A percentile compares a stretch with the other conserved stretches of the same genome.
Evolutionary conservation across 2,329 filamentous ascomycete genomes (phyloP).

Genomic region (Zymoseptoria ardabiliae): DNA sequence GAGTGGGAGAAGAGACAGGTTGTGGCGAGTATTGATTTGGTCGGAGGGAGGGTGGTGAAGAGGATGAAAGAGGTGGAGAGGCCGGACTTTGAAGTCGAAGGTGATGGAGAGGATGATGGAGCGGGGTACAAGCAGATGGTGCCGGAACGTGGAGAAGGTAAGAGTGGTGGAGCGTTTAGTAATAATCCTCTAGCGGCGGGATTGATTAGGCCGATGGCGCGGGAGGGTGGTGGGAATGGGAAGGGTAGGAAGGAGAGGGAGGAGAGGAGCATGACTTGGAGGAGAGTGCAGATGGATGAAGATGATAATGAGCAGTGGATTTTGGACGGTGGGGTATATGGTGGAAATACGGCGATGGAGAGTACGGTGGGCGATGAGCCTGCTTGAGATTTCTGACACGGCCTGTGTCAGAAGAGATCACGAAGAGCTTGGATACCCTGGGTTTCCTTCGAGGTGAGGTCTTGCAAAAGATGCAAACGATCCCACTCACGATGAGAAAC

Average conservation of each 20-base stretch:
- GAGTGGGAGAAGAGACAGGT: slow-evolving; percentile 85
- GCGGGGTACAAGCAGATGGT: slow-evolving; percentile 20
- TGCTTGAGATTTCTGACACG: neutral
- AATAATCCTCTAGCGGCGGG: slow-evolving; percentile 60
- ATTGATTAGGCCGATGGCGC: slow-evolving; percentile 56
- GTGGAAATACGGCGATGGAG: slow-evolving; percentile 12
- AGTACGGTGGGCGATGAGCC: neutral
- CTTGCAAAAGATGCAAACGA: too few species aligned
- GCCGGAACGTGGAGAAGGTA: slow-evolving; percentile 19
- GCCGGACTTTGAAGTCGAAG: slow-evolving; percentile 43
- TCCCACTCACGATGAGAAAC: too few species aligned
- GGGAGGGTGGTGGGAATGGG: slow-evolving; percentile 47
- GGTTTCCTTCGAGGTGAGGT: too few species aligned
- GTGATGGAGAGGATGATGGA: slow-evolving; percentile 33
- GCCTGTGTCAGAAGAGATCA: too few species aligned
- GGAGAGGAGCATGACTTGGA: slow-evolving; percentile 35
- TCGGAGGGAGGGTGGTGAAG: slow-evolving; percentile 67
- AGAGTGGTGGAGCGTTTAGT: slow-evolving; percentile 53
- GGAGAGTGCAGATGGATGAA: slow-evolving; percentile 46
- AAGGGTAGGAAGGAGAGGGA: slow-evolving; percentile 30
- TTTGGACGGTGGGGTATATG: slow-evolving; percentile 45
- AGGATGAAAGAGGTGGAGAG: slow-evolving; percentile 56
- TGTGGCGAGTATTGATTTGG: slow-evolving; percentile 77
- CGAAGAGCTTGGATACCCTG: too few species aligned
- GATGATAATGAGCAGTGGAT: slow-evolving; percentile 50